Base-by-base conservation (phyloP, 192 early-diverging fungal genomes). In the Jimgerdemannia flammicorona region DNA sequence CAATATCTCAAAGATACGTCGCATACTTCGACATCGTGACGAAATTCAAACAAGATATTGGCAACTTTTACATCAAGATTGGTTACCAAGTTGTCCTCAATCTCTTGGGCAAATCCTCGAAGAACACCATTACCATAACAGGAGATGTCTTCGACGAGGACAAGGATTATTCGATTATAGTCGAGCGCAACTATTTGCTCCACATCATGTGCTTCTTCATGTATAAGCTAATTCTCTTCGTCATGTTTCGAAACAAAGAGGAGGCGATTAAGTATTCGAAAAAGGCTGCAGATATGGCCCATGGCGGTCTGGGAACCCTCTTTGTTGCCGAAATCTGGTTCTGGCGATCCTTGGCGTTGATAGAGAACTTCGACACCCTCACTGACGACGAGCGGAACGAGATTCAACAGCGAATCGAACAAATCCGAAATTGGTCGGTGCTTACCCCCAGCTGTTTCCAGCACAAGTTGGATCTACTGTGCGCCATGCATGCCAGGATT, bases 21-120 rank as follows among this genome's bases (percentile, higher is more conserved):
- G 3, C 40, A 6, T 72, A 71, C 49, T 74, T 67, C 4, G 71
- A 41, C 19, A 66, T 75, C 10, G 41, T 81, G 8, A 70, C 73
- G 70, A 43, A 44, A n/a, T 67, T 74, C 44, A 75, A 76, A 43
- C 77, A 81, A 70, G 70, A 71, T 59, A 75, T 81, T 40, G 80
- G 80, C 67, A 64, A 70, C 42, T 49, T 65, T 10, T 81, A 81
- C 40, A 75, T 81, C 54, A 73, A 73, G 43, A 70, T 81, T 42
- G 75, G 71, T 9, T 71, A 81, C 39, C 80, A 81, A 72, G 14
- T 70, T 40, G 66, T 81, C 20, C 39, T 73, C 9, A 81, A 78
- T 68, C 70, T 81, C 11, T 65, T 78, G 69, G 68, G 64, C 65
- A 44, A 64, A 20, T 59, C 40, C 14, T 59, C 66, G 66, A 18